phyloP scores from a whole-genome alignment of 2,329 filamentous ascomycete genomes.

The Coniochaeta pulveracea region DNA sequence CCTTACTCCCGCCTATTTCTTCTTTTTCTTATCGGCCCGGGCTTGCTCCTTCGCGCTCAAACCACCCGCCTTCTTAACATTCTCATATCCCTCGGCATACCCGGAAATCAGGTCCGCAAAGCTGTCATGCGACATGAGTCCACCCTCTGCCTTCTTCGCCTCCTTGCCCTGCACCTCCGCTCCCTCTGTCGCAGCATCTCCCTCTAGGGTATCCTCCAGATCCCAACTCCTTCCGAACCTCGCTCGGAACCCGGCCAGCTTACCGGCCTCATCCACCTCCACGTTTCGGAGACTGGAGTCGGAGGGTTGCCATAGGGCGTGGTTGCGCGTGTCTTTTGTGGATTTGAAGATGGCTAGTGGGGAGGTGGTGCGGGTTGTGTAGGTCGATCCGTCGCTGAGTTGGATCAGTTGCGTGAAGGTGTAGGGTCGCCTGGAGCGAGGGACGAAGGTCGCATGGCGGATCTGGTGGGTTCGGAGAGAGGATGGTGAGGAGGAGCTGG shows the following conservation, averaged over 20 bases:
- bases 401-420: conserved; percentile 95
- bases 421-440: conserved; percentile 84
- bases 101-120: conserved; percentile 40
- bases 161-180: conserved; percentile 13
- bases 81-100: conserved; percentile 30
- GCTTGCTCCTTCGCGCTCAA: conserved; percentile 27
- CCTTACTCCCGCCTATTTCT: conserved; percentile 16
- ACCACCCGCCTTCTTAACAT: conserved; percentile 24
- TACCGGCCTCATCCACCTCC: conserved; percentile 90
- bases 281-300: conserved; percentile 73
- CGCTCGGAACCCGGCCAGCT: conserved; percentile 73
- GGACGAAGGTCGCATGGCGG: conserved; percentile 75
- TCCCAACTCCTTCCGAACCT: conserved; percentile 83
- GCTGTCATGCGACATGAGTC: conserved; percentile 19
- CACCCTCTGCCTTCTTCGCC: conserved; percentile 12
- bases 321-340: conserved; percentile 79
- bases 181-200: conserved; percentile 18
- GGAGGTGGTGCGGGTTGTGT: conserved; percentile 65
- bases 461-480: conserved; percentile 33
- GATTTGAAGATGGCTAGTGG: conserved; percentile 48
- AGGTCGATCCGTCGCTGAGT: conserved; percentile 83
- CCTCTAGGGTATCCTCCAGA: conserved; percentile 27
- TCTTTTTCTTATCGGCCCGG: conserved; percentile 20
- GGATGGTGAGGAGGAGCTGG: conserved; percentile 12
- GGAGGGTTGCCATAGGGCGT: conserved; percentile 80